Conservation (phyloP, 2,329 filamentous ascomycete genomes). For the Botrytis aclada region DNA sequence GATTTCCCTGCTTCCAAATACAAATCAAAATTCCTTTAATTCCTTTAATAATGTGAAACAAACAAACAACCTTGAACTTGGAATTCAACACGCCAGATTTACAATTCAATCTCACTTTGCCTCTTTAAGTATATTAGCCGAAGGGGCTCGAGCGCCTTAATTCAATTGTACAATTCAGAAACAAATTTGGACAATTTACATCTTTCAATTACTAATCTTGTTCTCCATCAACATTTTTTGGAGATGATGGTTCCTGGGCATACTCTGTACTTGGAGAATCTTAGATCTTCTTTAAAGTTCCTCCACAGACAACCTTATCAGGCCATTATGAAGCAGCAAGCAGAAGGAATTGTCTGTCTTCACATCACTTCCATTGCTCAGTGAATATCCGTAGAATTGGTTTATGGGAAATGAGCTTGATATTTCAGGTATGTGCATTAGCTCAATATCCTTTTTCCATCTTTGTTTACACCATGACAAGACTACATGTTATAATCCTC, state of each 20-base stretch:
- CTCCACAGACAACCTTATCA: not conserved
- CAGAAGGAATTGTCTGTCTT: not conserved
- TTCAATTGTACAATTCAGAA: not conserved
- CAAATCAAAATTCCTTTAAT: not conserved
- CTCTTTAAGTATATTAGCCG: not conserved
- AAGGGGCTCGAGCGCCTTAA: not conserved
- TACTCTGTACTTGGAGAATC: not conserved
- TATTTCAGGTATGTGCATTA: not conserved
- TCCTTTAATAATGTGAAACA: no score
- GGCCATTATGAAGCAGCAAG: not conserved
- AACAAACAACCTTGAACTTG: not conserved
- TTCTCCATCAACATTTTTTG: not conserved
- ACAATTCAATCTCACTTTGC: not conserved
- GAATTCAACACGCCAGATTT: not conserved
- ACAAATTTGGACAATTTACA: not conserved
- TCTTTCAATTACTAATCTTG: not conserved
- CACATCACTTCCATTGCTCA: no score
- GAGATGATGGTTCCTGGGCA: no score
- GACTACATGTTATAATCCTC: not conserved
- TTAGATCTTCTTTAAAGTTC: no score
- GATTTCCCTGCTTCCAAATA: not conserved
- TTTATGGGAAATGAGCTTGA: rapidly evolving
- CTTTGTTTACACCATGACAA: not conserved
- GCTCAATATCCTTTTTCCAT: not conserved
- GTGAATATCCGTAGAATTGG: not conserved